These are phyloP conservation scores for Incumbomyces delicatus DNA, from an alignment of 2,329 filamentous ascomycete species.

Conservation along the genomic window DNA sequence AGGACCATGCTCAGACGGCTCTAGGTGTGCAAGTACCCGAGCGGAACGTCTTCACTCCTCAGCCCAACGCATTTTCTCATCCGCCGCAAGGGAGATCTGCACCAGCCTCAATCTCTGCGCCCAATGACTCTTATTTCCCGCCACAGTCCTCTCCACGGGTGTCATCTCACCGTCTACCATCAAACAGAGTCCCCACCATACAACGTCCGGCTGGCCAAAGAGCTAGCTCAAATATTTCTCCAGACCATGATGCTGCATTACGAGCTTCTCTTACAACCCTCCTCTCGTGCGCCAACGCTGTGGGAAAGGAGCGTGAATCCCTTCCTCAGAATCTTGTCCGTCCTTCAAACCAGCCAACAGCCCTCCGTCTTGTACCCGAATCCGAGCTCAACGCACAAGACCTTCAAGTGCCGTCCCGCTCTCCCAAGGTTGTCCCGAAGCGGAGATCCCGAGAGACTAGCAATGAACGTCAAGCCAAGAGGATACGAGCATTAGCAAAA, in stretches of 20 bases:
- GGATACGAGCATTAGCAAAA: conserved; percentile 25
- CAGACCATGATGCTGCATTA: conserved; percentile 86
- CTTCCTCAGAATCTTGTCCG: conserved; percentile 10
- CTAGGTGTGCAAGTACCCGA: conserved; percentile 54
- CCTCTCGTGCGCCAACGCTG: conserved; percentile 87
- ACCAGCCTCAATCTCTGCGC: conserved; percentile 23
- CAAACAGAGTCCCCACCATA: conserved; percentile 11
- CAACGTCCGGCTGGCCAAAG: conserved; percentile 20
- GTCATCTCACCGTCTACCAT: conserved; percentile 16
- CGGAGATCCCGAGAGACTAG: conserved; percentile 25
- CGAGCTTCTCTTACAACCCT: conserved; percentile 90
- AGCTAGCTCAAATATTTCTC: conserved; percentile 43
- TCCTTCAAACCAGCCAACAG: conserved; percentile 16
- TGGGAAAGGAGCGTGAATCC: conserved; percentile 53
- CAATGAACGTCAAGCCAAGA: conserved; percentile 28
- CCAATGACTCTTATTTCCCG: conserved; percentile 38
- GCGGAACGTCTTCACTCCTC: conserved; percentile 58
- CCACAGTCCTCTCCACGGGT: conserved; percentile 8
- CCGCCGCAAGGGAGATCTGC: conserved; percentile 52
- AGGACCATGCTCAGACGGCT: conserved; percentile 73
- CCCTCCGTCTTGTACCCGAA: conserved; percentile 50
- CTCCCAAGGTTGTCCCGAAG: conserved; percentile 15
- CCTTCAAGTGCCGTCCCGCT: conserved; percentile 18
- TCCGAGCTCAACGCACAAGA: conserved; percentile 36
- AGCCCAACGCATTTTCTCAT: conserved; percentile 87